A percentile compares a stretch with the other conserved stretches of the same genome.
Evolutionary conservation across 1,284 basidiomycete species (phyloP).

Genomic region (Papiliotrema fonsecae): DNA sequence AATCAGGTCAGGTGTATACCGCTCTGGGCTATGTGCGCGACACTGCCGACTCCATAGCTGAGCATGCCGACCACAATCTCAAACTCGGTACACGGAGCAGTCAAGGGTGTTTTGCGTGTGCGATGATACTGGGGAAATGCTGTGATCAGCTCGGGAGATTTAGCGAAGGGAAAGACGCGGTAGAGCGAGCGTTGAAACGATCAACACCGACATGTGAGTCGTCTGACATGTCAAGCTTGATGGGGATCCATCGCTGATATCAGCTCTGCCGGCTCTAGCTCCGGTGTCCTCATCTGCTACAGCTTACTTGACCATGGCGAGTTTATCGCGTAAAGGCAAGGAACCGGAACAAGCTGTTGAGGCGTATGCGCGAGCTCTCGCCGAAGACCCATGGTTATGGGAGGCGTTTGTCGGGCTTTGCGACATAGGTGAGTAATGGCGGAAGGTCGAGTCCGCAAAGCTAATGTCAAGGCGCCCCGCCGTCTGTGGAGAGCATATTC

Average conservation of each 20-base stretch:
- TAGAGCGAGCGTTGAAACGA: conserved; percentile 34
- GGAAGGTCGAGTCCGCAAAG: not conserved
- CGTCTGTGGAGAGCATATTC: conserved; percentile 24
- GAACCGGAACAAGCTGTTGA: conserved; percentile 63
- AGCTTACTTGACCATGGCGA: conserved; percentile 32
- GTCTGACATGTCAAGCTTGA: not conserved
- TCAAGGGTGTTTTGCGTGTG: conserved; percentile 62
- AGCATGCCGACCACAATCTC: not conserved
- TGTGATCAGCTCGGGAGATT: conserved; percentile 63
- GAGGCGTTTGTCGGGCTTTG: conserved; percentile 90
- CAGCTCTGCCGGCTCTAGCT: conserved; percentile 23
- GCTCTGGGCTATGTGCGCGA: conserved; percentile 65
- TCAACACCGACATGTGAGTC: conserved; percentile 30
- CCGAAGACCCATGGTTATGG: conserved; percentile 77
- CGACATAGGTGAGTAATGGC: conserved; percentile 59
- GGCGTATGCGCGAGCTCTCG: conserved; percentile 68
- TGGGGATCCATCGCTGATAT: not conserved
- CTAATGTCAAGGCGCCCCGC: conserved; percentile 21
- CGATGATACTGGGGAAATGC: conserved; percentile 72
- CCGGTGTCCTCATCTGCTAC: conserved; percentile 28
- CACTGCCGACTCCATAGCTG: conserved; percentile 34
- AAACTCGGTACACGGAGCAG: conserved; percentile 39
- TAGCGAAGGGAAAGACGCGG: conserved; percentile 39
- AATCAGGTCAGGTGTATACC: conserved; percentile 68
- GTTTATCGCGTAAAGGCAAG: conserved; percentile 43